These are phyloP conservation scores for Bidens hawaiensis DNA, from an alignment of 140 eudicot species.

Conservation along the genomic window DNA sequence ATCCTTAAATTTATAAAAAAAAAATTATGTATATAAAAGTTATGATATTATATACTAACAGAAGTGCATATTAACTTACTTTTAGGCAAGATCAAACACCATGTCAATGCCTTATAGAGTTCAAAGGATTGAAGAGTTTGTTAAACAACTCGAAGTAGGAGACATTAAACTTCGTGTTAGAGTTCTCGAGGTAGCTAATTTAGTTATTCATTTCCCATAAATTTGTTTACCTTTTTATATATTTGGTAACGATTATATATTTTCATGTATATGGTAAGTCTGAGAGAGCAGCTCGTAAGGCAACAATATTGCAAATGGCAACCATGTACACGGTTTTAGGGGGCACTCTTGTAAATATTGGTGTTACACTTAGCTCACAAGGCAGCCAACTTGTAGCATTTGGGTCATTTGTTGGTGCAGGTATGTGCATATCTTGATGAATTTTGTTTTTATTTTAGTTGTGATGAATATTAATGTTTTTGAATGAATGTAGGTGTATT, in stretches of 20 bases:
- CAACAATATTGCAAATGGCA: conserved; percentile 93
- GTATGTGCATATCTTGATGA: conserved; percentile 25
- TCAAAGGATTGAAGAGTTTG: conserved; percentile 88
- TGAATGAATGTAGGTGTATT: conserved; percentile 59
- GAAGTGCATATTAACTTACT: not conserved
- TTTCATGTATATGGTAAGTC: conserved; percentile 37
- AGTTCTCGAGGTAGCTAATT: conserved; percentile 72
- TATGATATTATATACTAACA: conserved; percentile 1
- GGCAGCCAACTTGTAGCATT: conserved; percentile 69
- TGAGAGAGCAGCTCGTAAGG: conserved; percentile 95
- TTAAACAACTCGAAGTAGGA: conserved; percentile 84
- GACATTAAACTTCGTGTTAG: conserved; percentile 92
- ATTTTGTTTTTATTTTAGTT: not conserved
- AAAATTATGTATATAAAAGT: not conserved
- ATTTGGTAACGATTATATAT: not conserved
- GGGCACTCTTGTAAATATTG: conserved; percentile 81
- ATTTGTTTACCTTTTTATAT: not conserved
- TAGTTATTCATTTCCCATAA: not conserved
- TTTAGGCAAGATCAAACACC: conserved; percentile 81
- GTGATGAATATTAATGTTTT: not conserved
- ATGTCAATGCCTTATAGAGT: conserved; percentile 95
- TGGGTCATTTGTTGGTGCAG: conserved; percentile 84
- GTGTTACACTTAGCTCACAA: conserved; percentile 68
- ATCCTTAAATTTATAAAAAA: not conserved
- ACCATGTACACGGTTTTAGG: conserved; percentile 83